Evolutionary conservation across 2,329 filamentous ascomycete genomes (phyloP).

Genomic region (Ascochyta rabiei): DNA sequence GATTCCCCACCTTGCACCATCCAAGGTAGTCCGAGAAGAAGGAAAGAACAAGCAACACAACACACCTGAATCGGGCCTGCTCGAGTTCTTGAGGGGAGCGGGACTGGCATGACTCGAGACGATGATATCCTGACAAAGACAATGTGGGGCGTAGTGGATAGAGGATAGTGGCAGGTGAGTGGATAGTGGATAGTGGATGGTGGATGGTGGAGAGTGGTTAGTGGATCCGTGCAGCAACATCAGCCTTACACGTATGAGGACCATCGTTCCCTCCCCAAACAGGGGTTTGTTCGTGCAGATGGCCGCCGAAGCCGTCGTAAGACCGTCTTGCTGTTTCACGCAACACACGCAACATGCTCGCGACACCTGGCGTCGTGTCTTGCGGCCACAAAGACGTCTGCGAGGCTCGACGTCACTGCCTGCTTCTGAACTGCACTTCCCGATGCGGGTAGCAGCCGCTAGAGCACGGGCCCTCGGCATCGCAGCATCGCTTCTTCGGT

Average conservation of each 20-base stretch:
- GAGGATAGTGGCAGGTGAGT: too few relatives aligned
- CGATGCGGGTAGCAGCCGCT: constrained; percentile 3
- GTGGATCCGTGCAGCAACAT: background rate
- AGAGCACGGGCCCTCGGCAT: constrained; percentile 1
- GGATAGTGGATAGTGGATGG: too few relatives aligned
- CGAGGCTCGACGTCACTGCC: constrained; percentile 5
- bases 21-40: background rate
- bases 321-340: background rate
- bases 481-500: constrained; percentile 2
- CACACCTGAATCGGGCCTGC: constrained; percentile 2
- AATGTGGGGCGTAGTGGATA: constrained; percentile 10
- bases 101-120: constrained; percentile 3
- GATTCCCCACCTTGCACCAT: background rate
- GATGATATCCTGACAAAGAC: constrained; percentile 9
- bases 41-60: background rate
- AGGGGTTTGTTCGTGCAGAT: background rate
- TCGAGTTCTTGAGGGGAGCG: background rate
- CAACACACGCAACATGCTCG: background rate
- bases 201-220: too few relatives aligned
- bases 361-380: background rate
- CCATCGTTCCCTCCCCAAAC: background rate
- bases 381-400: background rate
- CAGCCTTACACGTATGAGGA: constrained; percentile 13
- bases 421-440: background rate
- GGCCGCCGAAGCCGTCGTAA: background rate